Evolutionary conservation across 2,329 filamentous ascomycete species (phyloP), one percentile per base, ranked within the genome.

Genomic region (Helminthosporium solani): DNA sequence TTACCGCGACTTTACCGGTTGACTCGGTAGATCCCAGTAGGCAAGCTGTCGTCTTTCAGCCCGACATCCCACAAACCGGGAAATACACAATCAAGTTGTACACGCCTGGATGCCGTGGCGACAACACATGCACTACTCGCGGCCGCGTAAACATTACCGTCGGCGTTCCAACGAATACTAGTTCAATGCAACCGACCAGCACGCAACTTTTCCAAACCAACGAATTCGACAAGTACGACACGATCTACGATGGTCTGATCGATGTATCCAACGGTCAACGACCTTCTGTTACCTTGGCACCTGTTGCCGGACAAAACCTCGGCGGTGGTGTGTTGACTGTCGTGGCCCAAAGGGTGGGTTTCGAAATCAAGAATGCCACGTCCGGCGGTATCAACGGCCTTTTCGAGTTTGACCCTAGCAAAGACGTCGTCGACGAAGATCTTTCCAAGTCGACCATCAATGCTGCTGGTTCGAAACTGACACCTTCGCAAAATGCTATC

Each of bases 161-260:
- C 27, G 78, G 78, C 19, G 84, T 94, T 75, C 80, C 27, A n/a
- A 33, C 28, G 14, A 37, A 21, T 83, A 2, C 72, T 75, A 6
- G 63, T 63, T 23, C 71, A 56, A 61, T 70, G 57, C 57, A 70
- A 18, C 75, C 80, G 4, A 77, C 84, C 46, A 78, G 81, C 21
- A 82, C 28, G 14, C 6, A 8, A 0, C 74, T 96, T 7, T 95
- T 81, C 66, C 94, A 99, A 70, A 96, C 91, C 15, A 99, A 99
- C 72, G 81, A 95, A 66, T 95, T 86, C 68, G 92, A 97, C 75
- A 99, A 99, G 71, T 97, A 95, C 64, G 94, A 99, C 65, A 85
- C 88, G 57, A 84, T 99, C 47, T 96, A 90, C 71, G 87, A 86
- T 55, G 94, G 91, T 37, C 84, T 84, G 55, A 83, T 99, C 43